phyloP scores from a whole-genome alignment of 768 basidiomycete species.

The Phaeolepiota aurea region DNA sequence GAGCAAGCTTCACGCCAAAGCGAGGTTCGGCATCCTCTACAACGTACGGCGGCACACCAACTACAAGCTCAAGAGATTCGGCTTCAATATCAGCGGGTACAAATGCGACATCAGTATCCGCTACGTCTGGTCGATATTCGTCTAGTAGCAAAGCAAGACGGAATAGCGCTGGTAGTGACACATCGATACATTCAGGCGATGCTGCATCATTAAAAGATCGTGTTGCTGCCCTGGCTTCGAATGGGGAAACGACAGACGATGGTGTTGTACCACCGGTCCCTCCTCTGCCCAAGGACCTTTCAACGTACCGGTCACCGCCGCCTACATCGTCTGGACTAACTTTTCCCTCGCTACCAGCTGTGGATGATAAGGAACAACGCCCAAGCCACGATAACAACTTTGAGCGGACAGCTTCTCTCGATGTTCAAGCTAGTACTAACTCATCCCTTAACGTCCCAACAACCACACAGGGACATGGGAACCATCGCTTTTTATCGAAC shows the following conservation, averaged over 20 bases:
- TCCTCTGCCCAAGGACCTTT: slow-evolving; percentile 84
- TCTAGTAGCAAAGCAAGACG: slow-evolving; percentile 51
- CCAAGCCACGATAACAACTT: slow-evolving; percentile 36
- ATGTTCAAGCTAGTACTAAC: slow-evolving; percentile 39
- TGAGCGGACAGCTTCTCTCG: slow-evolving; percentile 41
- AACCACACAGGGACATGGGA: slow-evolving; percentile 23
- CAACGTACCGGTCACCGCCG: slow-evolving; percentile 67
- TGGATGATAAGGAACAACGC: slow-evolving; percentile 35
- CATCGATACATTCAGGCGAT: slow-evolving; percentile 68
- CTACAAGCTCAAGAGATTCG: slow-evolving; percentile 81
- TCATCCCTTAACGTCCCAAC: slow-evolving; percentile 20
- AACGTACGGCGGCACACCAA: slow-evolving; percentile 71
- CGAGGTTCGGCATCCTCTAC: slow-evolving; percentile 87
- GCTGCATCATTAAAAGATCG: slow-evolving; percentile 59
- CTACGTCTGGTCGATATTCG: slow-evolving; percentile 65
- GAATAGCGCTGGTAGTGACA: slow-evolving; percentile 84
- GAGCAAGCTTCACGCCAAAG: slow-evolving; percentile 77
- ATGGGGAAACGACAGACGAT: slow-evolving; percentile 54
- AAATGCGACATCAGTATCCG: slow-evolving; percentile 70
- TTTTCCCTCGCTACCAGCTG: slow-evolving; percentile 34
- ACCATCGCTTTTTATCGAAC: slow-evolving; percentile 28
- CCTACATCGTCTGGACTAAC: slow-evolving; percentile 45
- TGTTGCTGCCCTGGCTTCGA: slow-evolving; percentile 48
- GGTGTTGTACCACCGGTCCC: slow-evolving; percentile 84
- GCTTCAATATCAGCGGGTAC: slow-evolving; percentile 74